Evolutionary conservation across 192 early-diverging fungal species (phyloP), one percentile per base, ranked within the genome.

Genomic region (Coemansia sp.): DNA sequence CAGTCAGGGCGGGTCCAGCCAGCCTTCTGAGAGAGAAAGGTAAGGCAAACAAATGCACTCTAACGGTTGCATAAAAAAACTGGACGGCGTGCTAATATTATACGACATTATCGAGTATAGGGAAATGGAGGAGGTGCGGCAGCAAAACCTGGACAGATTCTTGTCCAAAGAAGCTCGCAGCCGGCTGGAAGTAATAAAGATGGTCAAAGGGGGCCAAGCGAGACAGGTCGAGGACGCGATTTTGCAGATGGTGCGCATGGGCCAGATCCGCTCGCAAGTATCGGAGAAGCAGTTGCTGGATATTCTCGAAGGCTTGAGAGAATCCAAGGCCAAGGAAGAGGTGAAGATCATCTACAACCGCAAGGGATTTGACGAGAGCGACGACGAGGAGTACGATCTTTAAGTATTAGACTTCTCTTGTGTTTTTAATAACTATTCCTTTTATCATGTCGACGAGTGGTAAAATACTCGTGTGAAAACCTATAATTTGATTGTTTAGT

Each of bases 161-260:
- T 82, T 98, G 23, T 87, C 90, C 44, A 86, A 86, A 57, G 84
- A 87, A 25, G 94, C 93, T 15, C 85, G 93, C 46, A 89, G 93
- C 60, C 86, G 96, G 19, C 47, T 96, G 74, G 87, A 88, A n/a
- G 86, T 92, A 19, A 96, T 96, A 58, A 86, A 88, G 12, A 91
- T 98, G 61, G 95, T 98, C 9, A 96, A 95, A 71, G 83, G 86
- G 1, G 92, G 94, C 10, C 90, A 91, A 74, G 95, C 92, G 1
- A 37, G 61, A 15, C 7, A 49, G 10, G 61, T 63, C 7, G 50
- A 21, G 3, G 50, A 52, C 12, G 20, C 20, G 10, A 21, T 52
- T 5, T 21, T 52, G 50, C 50, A 22, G 0, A 60, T 60, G 58
- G 42, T 22, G 23, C 42, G 46, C 22, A 14, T 17, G 4, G 60